Evolutionary conservation across 306 rosid species (phyloP).

Genomic region (Casuarina glauca): DNA sequence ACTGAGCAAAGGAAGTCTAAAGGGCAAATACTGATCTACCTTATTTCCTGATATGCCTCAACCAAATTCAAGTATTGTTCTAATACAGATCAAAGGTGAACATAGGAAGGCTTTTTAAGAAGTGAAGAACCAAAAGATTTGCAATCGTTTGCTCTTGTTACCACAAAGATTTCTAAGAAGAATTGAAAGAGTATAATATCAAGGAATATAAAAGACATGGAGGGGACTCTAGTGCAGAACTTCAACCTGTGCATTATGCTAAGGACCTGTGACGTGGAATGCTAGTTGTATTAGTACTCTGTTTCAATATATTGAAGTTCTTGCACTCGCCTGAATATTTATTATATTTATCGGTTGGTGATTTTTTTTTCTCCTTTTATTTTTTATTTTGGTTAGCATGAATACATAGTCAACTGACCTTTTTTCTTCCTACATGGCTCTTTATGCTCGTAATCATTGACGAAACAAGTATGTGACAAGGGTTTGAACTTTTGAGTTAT

Average conservation of each 20-base stretch:
- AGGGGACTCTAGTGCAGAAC: background rate
- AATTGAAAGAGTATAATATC: background rate
- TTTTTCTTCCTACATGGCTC: background rate
- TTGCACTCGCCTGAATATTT: background rate
- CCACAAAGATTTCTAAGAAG: background rate
- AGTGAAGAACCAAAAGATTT: background rate
- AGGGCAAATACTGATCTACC: background rate
- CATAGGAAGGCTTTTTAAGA: background rate
- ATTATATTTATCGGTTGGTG: background rate
- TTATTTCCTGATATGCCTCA: background rate
- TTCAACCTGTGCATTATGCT: background rate
- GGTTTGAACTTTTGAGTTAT: background rate
- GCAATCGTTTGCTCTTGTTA: background rate
- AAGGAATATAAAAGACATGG: background rate
- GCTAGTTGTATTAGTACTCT: background rate
- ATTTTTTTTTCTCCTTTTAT: background rate
- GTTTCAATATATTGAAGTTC: background rate
- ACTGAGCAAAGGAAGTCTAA: background rate
- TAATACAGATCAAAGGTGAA: background rate
- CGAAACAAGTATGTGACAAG: background rate
- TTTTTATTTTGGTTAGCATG: background rate
- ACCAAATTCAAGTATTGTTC: background rate
- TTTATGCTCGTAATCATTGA: background rate
- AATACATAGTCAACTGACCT: background rate
- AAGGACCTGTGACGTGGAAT: background rate